Conservation (phyloP, 2,329 filamentous ascomycete genomes). For the Aspergillus terreus region DNA sequence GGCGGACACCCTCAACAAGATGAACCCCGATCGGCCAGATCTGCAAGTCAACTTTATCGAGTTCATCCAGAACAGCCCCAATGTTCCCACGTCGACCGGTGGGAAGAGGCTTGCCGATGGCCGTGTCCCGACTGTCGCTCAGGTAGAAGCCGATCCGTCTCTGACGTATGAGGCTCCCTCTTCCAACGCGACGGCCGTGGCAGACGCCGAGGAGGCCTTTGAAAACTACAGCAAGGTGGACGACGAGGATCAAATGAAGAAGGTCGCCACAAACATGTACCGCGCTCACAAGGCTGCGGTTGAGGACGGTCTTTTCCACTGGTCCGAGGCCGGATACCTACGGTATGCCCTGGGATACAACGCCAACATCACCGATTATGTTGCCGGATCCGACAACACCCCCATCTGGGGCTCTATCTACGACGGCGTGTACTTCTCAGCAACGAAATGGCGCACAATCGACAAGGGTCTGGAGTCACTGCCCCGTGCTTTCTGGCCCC, state of each 20-base stretch:
- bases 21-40: conserved; percentile 35
- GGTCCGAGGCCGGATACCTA: conserved; percentile 62
- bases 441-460: conserved; percentile 62
- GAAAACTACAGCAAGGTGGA: conserved; percentile 30
- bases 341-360: conserved; percentile 55
- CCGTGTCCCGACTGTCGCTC: conserved; percentile 50
- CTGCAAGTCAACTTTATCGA: conserved; percentile 42
- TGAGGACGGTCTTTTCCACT: conserved; percentile 56
- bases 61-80: conserved; percentile 43
- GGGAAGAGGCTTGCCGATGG: conserved; percentile 50
- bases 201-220: conserved; percentile 39
- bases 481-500: conserved; percentile 59
- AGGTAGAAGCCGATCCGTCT: conserved; percentile 43
- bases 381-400: conserved; percentile 39
- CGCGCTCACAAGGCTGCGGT: conserved; percentile 53
- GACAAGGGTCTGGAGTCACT: conserved; percentile 59
- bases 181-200: conserved; percentile 32
- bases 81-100: conserved; percentile 50
- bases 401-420: conserved; percentile 52
- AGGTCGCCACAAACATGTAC: conserved; percentile 38
- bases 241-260: conserved; percentile 19
- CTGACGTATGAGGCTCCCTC: conserved; percentile 36
- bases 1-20: conserved; percentile 37
- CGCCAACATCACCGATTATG: conserved; percentile 55
- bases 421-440: conserved; percentile 58